Evolutionary conservation across 768 basidiomycete species (phyloP), one percentile per base, ranked within the genome.

Genomic region (Agrocybe praecox): DNA sequence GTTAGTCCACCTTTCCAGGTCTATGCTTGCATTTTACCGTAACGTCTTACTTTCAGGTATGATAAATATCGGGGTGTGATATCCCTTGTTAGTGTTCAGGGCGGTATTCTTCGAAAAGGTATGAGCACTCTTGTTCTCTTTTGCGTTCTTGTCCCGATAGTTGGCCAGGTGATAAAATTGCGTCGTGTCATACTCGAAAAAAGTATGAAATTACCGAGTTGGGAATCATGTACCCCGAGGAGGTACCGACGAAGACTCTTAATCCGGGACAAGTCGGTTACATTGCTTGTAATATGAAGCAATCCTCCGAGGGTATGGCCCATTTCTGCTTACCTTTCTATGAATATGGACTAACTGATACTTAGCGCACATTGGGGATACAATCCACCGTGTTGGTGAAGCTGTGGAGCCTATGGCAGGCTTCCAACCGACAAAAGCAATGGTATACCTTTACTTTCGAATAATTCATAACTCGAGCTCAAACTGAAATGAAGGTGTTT

Each of bases 271-370:
- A 94, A 72, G 93, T 94, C 17, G 92, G 93, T 15, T 95, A 86
- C 65, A 82, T 93, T 55, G 90, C 94, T 1, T 98, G 96, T 72
- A 96, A 95, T 67, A 98, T 99, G 96, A 99, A 98, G 71, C 90
- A 97, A 63, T 91, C 92, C 10, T 85, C 90, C 14, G 94, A 98
- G 79, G 95, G 95, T 94, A 54, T 26, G 43, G 67, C 42, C 29
- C 56, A 19, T 46, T 46, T 19, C 46, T 54, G 24, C 49, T 23
- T 55, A n/a, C n/a, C n/a, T 48, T 29, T 52, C 7, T 36, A 52
- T 55, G 23, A 22, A 26, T 49, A 44, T 47, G 21, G 40, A 24
- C 40, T 46, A 9, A 52, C 46, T 45, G 46, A 49, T 19, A 47
- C 50, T 49, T 64, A 97, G 95, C 96, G 21, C 88, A 90, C 67